phyloP scores from a whole-genome alignment of 352 stramenopile genomes.

The Phytophthora uliginosa region DNA sequence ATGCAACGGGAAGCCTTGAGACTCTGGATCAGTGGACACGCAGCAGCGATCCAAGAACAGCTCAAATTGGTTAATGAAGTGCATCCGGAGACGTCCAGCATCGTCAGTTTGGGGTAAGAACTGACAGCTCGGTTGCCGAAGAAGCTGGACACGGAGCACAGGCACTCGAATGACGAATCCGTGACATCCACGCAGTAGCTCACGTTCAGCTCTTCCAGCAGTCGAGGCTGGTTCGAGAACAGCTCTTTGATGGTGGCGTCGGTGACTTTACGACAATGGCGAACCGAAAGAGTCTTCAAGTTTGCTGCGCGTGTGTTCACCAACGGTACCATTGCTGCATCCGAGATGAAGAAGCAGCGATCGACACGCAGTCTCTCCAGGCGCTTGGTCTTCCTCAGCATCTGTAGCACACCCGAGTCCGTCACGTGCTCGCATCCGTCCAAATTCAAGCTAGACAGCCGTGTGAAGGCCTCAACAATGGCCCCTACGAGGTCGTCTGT shows the following conservation, averaged over 20 bases:
- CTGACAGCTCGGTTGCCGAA: slow-evolving; percentile 57
- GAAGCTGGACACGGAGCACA: slow-evolving; percentile 62
- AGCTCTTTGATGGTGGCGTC: slow-evolving; percentile 58
- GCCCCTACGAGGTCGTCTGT: slow-evolving; percentile 63
- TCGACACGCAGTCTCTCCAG: slow-evolving; percentile 62
- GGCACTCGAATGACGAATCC: slow-evolving; percentile 65
- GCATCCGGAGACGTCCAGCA: slow-evolving; percentile 72
- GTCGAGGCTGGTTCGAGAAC: slow-evolving; percentile 51
- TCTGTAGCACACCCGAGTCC: slow-evolving; percentile 48
- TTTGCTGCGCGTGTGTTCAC: slow-evolving; percentile 41
- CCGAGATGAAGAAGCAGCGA: slow-evolving; percentile 50
- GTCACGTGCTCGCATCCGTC: slow-evolving; percentile 66
- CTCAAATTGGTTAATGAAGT: slow-evolving; percentile 57
- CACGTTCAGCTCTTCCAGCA: slow-evolving; percentile 72
- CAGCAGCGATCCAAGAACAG: slow-evolving; percentile 70
- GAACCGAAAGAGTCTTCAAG: slow-evolving; percentile 58
- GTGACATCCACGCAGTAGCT: slow-evolving; percentile 58
- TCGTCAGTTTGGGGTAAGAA: slow-evolving; percentile 52
- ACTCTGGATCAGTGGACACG: slow-evolving; percentile 62
- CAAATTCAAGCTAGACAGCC: slow-evolving; percentile 56
- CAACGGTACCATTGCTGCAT: slow-evolving; percentile 48
- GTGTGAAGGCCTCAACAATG: slow-evolving; percentile 45
- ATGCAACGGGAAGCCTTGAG: slow-evolving; percentile 56
- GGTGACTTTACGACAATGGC: slow-evolving; percentile 46
- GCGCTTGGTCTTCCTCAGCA: slow-evolving; percentile 49